phyloP scores from a whole-genome alignment of 176 grass and related monocot genomes.

The Rhynchospora breviuscula region DNA sequence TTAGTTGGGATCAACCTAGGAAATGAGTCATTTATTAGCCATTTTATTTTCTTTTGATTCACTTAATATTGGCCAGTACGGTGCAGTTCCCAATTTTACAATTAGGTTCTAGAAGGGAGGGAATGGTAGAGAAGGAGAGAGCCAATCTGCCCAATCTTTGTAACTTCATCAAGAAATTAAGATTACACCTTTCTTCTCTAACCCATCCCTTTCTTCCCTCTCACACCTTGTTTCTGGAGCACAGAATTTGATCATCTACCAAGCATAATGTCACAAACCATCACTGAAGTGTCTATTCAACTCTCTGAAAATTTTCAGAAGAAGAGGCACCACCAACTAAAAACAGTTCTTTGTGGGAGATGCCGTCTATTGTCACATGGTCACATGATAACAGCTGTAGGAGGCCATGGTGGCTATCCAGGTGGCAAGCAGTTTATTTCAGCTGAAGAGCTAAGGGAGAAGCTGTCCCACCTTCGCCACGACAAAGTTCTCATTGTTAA shows the following conservation, averaged over 20 bases:
- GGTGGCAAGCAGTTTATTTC: constrained; percentile 88
- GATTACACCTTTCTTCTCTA: too few relatives aligned
- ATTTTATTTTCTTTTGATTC: not conserved
- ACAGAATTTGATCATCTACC: not conserved
- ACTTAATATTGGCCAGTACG: not conserved
- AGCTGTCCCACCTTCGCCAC: constrained; percentile 63
- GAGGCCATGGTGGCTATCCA: constrained; percentile 84
- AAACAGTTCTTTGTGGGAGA: constrained; percentile 70
- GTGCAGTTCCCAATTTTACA: not conserved
- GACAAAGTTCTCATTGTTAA: constrained; percentile 80
- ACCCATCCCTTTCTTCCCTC: too few relatives aligned
- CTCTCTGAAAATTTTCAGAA: constrained; percentile 40
- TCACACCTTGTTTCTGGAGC: too few relatives aligned
- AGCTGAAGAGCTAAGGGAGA: constrained; percentile 59
- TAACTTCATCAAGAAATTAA: too few relatives aligned
- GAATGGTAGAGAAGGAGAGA: too few relatives aligned
- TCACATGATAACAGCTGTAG: constrained; percentile 88
- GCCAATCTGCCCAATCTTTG: too few relatives aligned
- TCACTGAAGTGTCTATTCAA: not conserved
- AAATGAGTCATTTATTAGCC: not conserved
- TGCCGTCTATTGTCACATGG: constrained; percentile 76
- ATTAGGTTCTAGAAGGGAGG: not conserved
- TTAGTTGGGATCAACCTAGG: not conserved
- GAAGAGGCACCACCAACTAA: constrained; percentile 70
- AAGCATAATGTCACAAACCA: not conserved